Evolutionary conservation across 108 stramenopile species (phyloP).

Genomic region (Epipyxis sp.): DNA sequence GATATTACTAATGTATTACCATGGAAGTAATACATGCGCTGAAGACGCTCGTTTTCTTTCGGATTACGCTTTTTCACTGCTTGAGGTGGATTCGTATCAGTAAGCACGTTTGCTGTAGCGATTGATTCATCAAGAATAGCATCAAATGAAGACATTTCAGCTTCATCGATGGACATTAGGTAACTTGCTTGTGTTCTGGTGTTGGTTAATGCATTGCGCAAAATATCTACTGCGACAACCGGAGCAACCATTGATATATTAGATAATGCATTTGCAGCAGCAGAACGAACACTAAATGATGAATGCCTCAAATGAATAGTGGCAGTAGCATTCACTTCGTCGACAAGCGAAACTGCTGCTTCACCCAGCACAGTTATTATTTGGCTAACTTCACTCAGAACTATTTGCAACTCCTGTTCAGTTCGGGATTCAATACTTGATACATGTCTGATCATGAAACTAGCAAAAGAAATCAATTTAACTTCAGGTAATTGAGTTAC

Average conservation of each 20-base stretch:
- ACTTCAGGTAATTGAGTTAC: background rate
- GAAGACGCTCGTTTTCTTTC: background rate
- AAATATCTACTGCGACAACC: constrained; percentile 4
- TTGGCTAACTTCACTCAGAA: background rate
- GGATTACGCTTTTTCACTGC: background rate
- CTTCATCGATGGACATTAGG: background rate
- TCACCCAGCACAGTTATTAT: background rate
- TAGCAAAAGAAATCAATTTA: constrained; percentile 4
- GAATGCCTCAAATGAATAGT: background rate
- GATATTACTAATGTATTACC: constrained; percentile 8
- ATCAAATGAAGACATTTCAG: too few species aligned
- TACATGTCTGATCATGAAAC: background rate
- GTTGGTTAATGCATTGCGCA: background rate
- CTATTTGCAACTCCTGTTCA: constrained; percentile 3
- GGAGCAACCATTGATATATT: background rate
- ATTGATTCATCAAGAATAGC: too few species aligned
- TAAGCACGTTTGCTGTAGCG: background rate
- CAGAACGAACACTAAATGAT: background rate
- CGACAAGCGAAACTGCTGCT: background rate
- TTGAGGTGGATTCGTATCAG: background rate
- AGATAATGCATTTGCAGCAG: background rate
- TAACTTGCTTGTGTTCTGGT: background rate
- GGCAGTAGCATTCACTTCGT: background rate
- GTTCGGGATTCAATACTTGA: background rate
- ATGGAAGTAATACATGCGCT: constrained; percentile 28